phyloP scores from a whole-genome alignment of 129 eudicot species.

The Flaveria linearis region DNA sequence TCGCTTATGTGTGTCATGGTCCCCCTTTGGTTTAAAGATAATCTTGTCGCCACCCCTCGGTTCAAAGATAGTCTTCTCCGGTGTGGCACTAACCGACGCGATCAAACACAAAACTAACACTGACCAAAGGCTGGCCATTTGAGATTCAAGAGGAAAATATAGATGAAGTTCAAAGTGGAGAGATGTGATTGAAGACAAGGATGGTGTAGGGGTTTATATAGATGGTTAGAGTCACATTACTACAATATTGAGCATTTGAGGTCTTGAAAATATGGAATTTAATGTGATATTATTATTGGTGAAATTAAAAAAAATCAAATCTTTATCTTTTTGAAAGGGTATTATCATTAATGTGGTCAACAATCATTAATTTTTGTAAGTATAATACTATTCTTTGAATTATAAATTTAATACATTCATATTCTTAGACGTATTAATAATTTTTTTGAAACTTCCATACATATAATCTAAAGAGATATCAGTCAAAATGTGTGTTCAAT shows the following conservation, averaged over 20 bases:
- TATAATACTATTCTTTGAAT: background rate
- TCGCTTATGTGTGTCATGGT: background rate
- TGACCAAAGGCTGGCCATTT: constrained; percentile 19
- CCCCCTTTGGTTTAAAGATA: background rate
- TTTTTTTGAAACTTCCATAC: too few species aligned
- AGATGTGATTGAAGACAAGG: background rate
- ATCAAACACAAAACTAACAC: constrained; percentile 25
- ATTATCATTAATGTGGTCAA: constrained; percentile 9
- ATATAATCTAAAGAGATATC: too few species aligned
- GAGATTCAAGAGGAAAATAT: background rate
- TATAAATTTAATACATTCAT: background rate
- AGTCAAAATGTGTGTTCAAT: too few species aligned
- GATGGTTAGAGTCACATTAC: constrained; percentile 19
- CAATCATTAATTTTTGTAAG: background rate
- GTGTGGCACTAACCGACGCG: background rate
- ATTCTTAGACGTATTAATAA: too few species aligned
- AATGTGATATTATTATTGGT: constrained; percentile 10
- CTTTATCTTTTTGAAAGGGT: constrained; percentile 19
- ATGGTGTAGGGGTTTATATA: constrained; percentile 33
- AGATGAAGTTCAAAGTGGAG: background rate
- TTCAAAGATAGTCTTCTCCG: constrained; percentile 8
- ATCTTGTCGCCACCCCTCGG: background rate
- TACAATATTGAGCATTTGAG: background rate
- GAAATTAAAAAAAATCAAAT: constrained; percentile 13
- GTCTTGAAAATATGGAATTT: background rate